Conservation (phyloP, 768 basidiomycete genomes). For the Mycena rebaudengoi region DNA sequence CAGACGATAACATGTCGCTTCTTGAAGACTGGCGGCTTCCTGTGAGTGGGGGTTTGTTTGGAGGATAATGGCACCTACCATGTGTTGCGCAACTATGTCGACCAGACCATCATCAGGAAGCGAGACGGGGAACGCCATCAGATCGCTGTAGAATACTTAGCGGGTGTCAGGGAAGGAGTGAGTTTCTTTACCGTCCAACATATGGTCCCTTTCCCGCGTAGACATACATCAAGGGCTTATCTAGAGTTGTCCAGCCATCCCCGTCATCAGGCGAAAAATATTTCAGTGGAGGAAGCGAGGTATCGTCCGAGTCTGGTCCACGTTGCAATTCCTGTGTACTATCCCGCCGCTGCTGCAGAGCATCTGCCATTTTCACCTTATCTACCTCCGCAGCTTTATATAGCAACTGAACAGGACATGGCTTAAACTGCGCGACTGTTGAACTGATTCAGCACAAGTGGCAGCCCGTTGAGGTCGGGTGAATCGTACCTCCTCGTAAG, state of each 20-base stretch:
- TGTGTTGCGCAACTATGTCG: constrained; percentile 72
- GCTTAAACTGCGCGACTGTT: constrained; percentile 69
- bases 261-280: constrained; percentile 49
- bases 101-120: constrained; percentile 81
- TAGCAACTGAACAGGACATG: constrained; percentile 75
- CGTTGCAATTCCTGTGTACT: constrained; percentile 12
- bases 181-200: constrained; percentile 60
- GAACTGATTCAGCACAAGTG: not conserved
- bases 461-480: not conserved
- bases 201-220: constrained; percentile 85
- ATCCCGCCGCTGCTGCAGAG: constrained; percentile 49
- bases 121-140: constrained; percentile 80
- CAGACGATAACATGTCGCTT: constrained; percentile 55
- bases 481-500: constrained; percentile 67
- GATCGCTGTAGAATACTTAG: not conserved
- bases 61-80: constrained; percentile 48
- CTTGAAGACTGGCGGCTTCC: constrained; percentile 53
- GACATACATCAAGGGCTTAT: constrained; percentile 72
- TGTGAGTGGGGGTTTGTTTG: not conserved
- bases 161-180: not conserved
- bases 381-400: constrained; percentile 76
- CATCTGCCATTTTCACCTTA: constrained; percentile 74
- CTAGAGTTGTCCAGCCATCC: constrained; percentile 79
- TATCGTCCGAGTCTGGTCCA: constrained; percentile 23
- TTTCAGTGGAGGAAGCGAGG: constrained; percentile 55